These are phyloP conservation scores for Castanopsis chinensis DNA, from an alignment of 306 rosid genomes.

Conservation along the genomic window DNA sequence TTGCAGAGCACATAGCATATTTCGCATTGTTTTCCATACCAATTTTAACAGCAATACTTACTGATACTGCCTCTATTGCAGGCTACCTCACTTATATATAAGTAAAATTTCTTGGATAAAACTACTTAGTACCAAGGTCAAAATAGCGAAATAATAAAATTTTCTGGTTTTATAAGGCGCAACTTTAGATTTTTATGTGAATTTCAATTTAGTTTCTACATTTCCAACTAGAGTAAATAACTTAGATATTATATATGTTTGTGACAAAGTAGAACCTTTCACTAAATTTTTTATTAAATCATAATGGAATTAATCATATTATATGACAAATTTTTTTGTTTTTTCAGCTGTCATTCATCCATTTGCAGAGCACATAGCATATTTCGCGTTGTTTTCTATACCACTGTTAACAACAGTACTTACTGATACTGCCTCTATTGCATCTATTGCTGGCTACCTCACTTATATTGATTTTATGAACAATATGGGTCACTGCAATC, in stretches of 20 bases:
- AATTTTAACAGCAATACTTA: neutral
- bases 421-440: slow-evolving; percentile 11
- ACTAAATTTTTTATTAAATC: no score
- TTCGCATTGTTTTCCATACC: slow-evolving; percentile 36
- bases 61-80: slow-evolving; percentile 10
- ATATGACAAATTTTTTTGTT: neutral
- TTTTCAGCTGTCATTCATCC: slow-evolving; percentile 51
- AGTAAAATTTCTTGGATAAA: no score
- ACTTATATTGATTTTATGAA: slow-evolving; percentile 46
- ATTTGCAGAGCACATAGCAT: slow-evolving; percentile 43
- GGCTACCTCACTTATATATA: slow-evolving; percentile 29
- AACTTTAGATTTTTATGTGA: no score
- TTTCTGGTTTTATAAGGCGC: no score
- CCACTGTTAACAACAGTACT: slow-evolving; percentile 11
- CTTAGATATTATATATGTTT: no score
- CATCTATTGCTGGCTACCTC: slow-evolving; percentile 5
- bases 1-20: slow-evolving; percentile 44
- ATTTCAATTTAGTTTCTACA: no score
- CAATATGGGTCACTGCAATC: slow-evolving; percentile 56
- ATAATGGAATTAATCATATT: no score
- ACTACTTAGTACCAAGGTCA: no score
- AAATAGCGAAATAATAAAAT: no score
- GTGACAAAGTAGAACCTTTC: no score
- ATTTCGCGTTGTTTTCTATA: slow-evolving; percentile 31
- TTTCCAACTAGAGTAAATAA: no score